Conservation (phyloP, 441 rosid genomes). For the Gossypium laxum region DNA sequence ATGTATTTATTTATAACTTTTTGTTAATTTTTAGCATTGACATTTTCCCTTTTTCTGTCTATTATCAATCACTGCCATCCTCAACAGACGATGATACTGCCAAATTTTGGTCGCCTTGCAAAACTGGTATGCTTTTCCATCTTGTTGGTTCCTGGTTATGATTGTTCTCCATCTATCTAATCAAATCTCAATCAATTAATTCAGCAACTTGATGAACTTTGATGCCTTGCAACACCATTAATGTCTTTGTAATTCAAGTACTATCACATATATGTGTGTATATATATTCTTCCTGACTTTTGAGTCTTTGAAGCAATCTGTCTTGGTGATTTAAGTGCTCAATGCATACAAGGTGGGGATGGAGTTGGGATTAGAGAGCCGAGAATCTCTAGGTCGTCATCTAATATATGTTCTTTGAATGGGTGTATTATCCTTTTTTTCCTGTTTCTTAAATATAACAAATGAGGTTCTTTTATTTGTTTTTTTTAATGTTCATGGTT, state of each 20-base stretch:
- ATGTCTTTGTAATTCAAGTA: background rate
- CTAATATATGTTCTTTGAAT: background rate
- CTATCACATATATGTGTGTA: background rate
- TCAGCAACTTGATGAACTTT: background rate
- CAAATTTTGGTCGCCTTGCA: constrained; percentile 61
- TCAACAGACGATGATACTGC: constrained; percentile 78
- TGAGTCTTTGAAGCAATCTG: background rate
- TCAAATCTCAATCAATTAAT: background rate
- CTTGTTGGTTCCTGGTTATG: background rate
- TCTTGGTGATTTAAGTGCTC: background rate
- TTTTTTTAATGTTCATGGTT: background rate
- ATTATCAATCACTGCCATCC: constrained; percentile 12
- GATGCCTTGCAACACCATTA: background rate
- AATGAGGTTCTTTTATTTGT: background rate
- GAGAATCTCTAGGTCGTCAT: background rate
- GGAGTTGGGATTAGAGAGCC: background rate
- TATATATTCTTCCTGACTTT: background rate
- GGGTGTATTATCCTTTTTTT: background rate
- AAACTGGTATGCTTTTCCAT: constrained; percentile 52
- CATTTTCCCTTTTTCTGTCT: constrained; percentile 5
- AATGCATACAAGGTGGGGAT: background rate
- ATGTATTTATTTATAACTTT: constrained; percentile 7
- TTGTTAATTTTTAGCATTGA: constrained; percentile 10
- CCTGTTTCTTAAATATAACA: background rate
- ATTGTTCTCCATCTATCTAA: background rate